A percentile compares a stretch with the other conserved stretches of the same genome.
Evolutionary conservation across 2,329 filamentous ascomycete species (phyloP).

Genomic region (Trichophyton schoenleinii): DNA sequence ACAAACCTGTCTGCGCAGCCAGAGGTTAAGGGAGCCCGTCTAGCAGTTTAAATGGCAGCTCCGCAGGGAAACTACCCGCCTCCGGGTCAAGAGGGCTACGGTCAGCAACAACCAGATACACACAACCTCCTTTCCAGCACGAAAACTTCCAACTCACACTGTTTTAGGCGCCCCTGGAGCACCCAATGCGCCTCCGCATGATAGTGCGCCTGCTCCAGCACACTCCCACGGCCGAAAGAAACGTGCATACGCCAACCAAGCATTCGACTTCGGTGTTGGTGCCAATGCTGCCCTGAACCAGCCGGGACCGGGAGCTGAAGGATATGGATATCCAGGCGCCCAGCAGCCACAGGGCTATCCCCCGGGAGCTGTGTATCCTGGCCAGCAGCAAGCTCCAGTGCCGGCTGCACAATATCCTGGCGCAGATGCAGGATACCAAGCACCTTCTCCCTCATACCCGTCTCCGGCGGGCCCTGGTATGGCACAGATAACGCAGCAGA

Average conservation of each 20-base stretch:
- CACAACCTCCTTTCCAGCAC: conserved; percentile 26
- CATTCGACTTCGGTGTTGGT: conserved; percentile 82
- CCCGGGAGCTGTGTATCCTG: conserved; percentile 29
- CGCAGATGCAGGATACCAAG: conserved; percentile 44
- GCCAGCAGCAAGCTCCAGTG: conserved; percentile 32
- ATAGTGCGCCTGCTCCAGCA: conserved; percentile 6
- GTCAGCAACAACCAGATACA: conserved; percentile 28
- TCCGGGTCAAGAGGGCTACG: conserved; percentile 37
- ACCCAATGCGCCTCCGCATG: conserved; percentile 17
- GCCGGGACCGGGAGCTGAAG: conserved; percentile 41
- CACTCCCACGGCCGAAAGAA: conserved; percentile 51
- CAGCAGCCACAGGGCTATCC: conserved; percentile 35
- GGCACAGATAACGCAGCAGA: conserved; percentile 65
- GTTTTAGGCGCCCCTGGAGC: conserved; percentile 17
- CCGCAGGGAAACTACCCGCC: conserved; percentile 41
- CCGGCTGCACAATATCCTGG: conserved; percentile 16
- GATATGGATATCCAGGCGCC: conserved; percentile 50
- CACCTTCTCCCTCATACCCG: conserved; percentile 55
- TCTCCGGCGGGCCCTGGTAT: conserved; percentile 45
- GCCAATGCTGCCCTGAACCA: conserved; percentile 57
- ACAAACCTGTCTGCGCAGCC: not conserved
- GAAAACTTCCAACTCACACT: conserved; percentile 21
- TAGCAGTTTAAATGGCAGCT: conserved; percentile 31
- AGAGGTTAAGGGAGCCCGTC: not conserved
- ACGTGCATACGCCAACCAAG: conserved; percentile 84